Percentiles rank a stretch among this genome's conserved stretches.
Conservation (phyloP, 1,284 basidiomycete species). For the Schizopora paradoxa region DNA sequence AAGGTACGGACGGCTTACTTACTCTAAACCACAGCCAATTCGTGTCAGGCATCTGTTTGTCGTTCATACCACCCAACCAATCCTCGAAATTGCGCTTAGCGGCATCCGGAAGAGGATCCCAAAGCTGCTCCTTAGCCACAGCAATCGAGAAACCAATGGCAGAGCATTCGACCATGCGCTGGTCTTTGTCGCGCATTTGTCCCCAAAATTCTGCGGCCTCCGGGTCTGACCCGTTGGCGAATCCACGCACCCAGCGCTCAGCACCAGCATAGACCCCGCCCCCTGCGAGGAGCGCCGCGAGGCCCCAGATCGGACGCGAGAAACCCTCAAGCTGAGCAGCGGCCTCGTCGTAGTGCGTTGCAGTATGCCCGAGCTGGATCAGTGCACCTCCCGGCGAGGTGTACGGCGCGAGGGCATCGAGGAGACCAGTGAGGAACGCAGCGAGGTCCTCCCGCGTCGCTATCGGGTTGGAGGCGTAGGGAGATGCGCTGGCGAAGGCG, state of each 20-base stretch:
- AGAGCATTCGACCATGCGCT: conserved; percentile 79
- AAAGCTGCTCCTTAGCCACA: conserved; percentile 59
- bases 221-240: conserved; percentile 63
- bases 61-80: conserved; percentile 73
- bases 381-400: conserved; percentile 70
- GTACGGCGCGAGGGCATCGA: conserved; percentile 62
- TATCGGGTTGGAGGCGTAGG: conserved; percentile 54
- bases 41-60: conserved; percentile 68
- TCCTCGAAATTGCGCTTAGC: conserved; percentile 54
- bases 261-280: conserved; percentile 51
- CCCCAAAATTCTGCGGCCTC: conserved; percentile 70
- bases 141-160: conserved; percentile 70
- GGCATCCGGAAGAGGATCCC: conserved; percentile 51
- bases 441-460: conserved; percentile 53
- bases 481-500: conserved; percentile 26
- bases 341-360: conserved; percentile 69
- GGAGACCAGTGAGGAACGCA: conserved; percentile 48
- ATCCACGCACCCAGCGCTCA: conserved; percentile 59
- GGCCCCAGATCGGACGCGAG: conserved; percentile 72
- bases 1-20: conserved; percentile 20
- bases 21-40: conserved; percentile 83
- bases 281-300: conserved; percentile 61
- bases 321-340: conserved; percentile 76
- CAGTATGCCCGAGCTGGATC: conserved; percentile 66
- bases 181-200: conserved; percentile 67